Evolutionary conservation across 2,329 filamentous ascomycete species (phyloP).

Genomic region (Diplodia mutila): DNA sequence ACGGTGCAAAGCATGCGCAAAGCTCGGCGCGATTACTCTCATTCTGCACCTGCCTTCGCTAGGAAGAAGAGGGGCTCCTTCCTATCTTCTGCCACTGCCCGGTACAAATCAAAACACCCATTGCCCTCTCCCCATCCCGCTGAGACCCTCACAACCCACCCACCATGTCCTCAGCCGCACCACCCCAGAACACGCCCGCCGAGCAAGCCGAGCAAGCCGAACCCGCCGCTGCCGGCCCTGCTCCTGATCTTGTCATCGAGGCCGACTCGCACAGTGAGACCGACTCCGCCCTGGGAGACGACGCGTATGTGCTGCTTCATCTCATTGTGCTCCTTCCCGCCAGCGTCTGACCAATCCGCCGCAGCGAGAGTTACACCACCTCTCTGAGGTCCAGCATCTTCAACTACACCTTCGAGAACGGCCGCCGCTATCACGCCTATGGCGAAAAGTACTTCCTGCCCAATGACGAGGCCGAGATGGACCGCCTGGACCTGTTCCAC

Average conservation of each 20-base stretch:
- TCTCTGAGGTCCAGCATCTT: constrained; percentile 33
- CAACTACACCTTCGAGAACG: constrained; percentile 35
- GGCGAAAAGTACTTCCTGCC: constrained; percentile 36
- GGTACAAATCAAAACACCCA: no score
- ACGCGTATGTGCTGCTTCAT: background rate
- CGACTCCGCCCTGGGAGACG: constrained; percentile 14
- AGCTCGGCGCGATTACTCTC: background rate
- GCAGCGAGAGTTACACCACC: constrained; percentile 22
- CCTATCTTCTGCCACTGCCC: background rate
- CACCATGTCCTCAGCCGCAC: background rate
- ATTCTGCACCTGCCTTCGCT: background rate
- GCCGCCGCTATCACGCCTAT: constrained; percentile 26
- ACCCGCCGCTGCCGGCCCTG: background rate
- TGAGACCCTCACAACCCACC: background rate
- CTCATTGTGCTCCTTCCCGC: background rate
- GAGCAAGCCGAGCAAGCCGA: background rate
- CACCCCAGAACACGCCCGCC: background rate
- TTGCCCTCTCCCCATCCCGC: background rate
- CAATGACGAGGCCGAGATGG: constrained; percentile 49
- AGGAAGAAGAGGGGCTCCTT: background rate
- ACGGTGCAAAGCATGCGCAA: background rate
- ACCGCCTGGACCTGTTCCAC: constrained; percentile 51
- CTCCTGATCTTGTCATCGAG: constrained; percentile 7
- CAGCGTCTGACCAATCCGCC: background rate
- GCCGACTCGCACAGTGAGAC: constrained; percentile 17